Evolutionary conservation across 2,329 filamentous ascomycete genomes (phyloP), one percentile per base, ranked within the genome.

Genomic region (Stemphylium beticola): DNA sequence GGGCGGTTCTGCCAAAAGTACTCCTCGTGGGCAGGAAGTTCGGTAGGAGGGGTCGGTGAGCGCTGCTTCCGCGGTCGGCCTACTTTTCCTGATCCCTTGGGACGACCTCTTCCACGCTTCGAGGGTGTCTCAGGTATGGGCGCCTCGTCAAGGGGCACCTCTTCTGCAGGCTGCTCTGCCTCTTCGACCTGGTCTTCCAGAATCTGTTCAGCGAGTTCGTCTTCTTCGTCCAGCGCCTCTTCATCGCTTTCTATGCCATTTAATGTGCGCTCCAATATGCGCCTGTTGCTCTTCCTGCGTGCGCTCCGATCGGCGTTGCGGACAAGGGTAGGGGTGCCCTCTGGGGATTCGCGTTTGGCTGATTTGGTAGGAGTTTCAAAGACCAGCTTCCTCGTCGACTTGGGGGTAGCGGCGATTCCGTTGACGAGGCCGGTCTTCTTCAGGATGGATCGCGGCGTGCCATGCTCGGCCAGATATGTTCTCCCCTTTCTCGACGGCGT

Each of bases 1-100:
- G 91, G 87, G 42, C 91, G 88, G 72, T 96, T 97, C 69, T 98
- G 91, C 69, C 89, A 91, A 74, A 99, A 98, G 78, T 96, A 99
- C 62, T 90, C 85, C 74, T 98, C 95, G 69, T 97, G 91, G 0
- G 93, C 83, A 4, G 93, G 90, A 2, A 98, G 82, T 66, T 96
- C 85, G 47, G 86, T 84, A 15, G 93, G 91, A 3, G 92, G 92
- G 4, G 90, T 92, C 1, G 90, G 90, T 6, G 90, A 91, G 52
- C 85, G 86, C 66, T 86, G 85, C 60, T 85, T 71, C 62, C 84
- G 86, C 0, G 85, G 85, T 67, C 83, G 78, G 44, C 81, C 82
- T 26, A 60, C 62, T 55, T 64, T 67, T n/a, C 61, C 63, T 9
- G 66, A 67, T 18, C 66, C 66, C 37, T 68, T 68, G 10, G 66